A percentile compares a stretch with the other conserved stretches of the same genome.
Conservation (phyloP, 306 rosid genomes). For the Nissolia schottii region DNA sequence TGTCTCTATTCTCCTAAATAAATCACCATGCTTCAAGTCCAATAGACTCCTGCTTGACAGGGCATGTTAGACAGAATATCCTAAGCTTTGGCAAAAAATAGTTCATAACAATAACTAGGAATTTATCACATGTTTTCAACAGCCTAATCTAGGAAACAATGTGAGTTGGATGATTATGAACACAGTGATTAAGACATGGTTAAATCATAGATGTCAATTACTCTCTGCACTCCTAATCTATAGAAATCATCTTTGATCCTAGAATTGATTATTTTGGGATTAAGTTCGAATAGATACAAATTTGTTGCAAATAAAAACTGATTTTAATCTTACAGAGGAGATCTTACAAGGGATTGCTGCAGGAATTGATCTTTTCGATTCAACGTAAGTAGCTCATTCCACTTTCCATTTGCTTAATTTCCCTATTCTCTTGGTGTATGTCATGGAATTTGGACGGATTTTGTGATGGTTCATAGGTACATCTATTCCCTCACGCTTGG, state of each 20-base stretch:
- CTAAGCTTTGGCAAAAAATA: too few species aligned
- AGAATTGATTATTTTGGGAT: constrained; percentile 8
- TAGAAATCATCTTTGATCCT: not conserved
- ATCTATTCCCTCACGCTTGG: constrained; percentile 68
- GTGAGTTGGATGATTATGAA: constrained; percentile 4
- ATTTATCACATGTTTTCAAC: not conserved
- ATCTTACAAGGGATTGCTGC: constrained; percentile 87
- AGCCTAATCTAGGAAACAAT: not conserved
- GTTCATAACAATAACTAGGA: too few species aligned
- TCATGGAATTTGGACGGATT: constrained; percentile 8
- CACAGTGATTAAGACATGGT: not conserved
- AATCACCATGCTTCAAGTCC: too few species aligned
- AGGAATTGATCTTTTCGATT: constrained; percentile 84
- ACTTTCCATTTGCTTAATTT: not conserved
- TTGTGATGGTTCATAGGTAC: constrained; percentile 47
- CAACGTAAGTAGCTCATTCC: constrained; percentile 56
- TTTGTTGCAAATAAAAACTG: constrained; percentile 13
- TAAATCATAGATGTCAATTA: not conserved
- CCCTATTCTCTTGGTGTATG: not conserved
- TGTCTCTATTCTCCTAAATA: too few species aligned
- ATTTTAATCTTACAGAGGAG: constrained; percentile 70
- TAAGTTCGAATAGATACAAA: constrained; percentile 8
- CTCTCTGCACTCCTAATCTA: constrained; percentile 8
- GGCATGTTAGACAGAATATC: too few species aligned
- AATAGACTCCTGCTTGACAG: too few species aligned